phyloP scores from a whole-genome alignment of 345 rosid species.

The Aquilaria malaccensis region DNA sequence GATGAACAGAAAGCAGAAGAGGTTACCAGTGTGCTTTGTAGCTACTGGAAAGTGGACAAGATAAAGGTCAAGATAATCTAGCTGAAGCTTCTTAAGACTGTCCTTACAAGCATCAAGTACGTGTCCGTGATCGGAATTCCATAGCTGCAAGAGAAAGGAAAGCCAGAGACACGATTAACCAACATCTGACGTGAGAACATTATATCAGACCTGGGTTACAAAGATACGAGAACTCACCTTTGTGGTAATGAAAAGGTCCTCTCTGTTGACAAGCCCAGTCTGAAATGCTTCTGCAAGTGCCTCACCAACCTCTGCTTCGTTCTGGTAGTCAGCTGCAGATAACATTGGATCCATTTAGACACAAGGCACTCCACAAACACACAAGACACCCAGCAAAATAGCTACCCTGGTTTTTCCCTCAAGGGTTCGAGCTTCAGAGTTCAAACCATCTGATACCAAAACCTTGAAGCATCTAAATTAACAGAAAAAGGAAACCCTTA shows the following conservation, averaged over 20 bases:
- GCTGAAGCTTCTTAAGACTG: constrained; percentile 82
- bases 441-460: too few relatives aligned
- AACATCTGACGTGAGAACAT: too few relatives aligned
- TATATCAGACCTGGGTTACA: neutral
- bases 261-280: constrained; percentile 57
- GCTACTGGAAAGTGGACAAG: constrained; percentile 89
- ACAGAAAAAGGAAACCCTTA: neutral
- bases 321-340: constrained; percentile 57
- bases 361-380: too few relatives aligned
- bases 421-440: too few relatives aligned
- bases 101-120: constrained; percentile 79
- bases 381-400: too few relatives aligned
- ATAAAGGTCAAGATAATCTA: constrained; percentile 81
- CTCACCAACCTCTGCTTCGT: constrained; percentile 66
- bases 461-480: neutral
- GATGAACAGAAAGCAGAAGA: neutral
- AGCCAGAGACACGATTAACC: neutral
- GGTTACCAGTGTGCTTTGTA: constrained; percentile 67
- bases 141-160: constrained; percentile 37
- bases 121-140: constrained; percentile 98
- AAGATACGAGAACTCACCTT: constrained; percentile 32
- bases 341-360: too few relatives aligned
- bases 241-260: constrained; percentile 77
- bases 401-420: too few relatives aligned
- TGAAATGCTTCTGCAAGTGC: constrained; percentile 61